Evolutionary conservation across 352 stramenopile species (phyloP).

Genomic region (Phytopythium aichiense): DNA sequence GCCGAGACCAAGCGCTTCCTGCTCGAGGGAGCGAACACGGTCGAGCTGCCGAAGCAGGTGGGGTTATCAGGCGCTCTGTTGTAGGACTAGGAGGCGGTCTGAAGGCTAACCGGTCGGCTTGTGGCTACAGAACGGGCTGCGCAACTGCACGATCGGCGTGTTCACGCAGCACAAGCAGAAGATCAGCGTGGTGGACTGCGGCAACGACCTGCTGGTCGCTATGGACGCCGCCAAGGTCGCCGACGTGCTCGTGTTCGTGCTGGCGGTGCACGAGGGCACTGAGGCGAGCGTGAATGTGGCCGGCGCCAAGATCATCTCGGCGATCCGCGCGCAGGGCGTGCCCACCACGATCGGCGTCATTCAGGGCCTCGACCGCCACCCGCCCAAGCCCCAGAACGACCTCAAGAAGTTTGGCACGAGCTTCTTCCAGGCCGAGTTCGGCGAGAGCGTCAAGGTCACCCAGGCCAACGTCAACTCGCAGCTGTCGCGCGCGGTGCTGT

Average conservation of each 20-base stretch:
- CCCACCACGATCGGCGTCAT: slow-evolving; percentile 85
- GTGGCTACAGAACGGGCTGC: slow-evolving; percentile 23
- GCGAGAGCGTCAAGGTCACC: slow-evolving; percentile 73
- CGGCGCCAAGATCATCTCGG: slow-evolving; percentile 88
- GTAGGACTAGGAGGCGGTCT: not conserved
- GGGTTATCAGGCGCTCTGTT: not conserved
- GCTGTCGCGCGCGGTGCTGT: slow-evolving; percentile 77
- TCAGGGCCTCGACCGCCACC: slow-evolving; percentile 75
- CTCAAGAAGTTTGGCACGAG: slow-evolving; percentile 83
- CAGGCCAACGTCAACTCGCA: slow-evolving; percentile 77
- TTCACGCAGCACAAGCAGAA: slow-evolving; percentile 88
- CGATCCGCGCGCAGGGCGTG: slow-evolving; percentile 91
- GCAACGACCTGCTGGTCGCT: slow-evolving; percentile 73
- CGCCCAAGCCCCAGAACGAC: slow-evolving; percentile 66
- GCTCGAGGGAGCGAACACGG: slow-evolving; percentile 46
- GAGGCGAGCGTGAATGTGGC: slow-evolving; percentile 84
- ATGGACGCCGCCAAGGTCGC: slow-evolving; percentile 86
- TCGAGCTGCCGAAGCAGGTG: slow-evolving; percentile 46
- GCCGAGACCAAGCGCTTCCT: slow-evolving; percentile 58
- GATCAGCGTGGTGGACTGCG: slow-evolving; percentile 80
- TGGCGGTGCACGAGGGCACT: slow-evolving; percentile 71
- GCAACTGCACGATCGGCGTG: slow-evolving; percentile 65
- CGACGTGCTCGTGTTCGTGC: slow-evolving; percentile 77
- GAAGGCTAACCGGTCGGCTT: not conserved
- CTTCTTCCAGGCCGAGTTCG: slow-evolving; percentile 90